Percentiles rank a stretch among this genome's conserved stretches.
phyloP scores from a whole-genome alignment of 345 rosid genomes.

The Atalantia buxifolia region DNA sequence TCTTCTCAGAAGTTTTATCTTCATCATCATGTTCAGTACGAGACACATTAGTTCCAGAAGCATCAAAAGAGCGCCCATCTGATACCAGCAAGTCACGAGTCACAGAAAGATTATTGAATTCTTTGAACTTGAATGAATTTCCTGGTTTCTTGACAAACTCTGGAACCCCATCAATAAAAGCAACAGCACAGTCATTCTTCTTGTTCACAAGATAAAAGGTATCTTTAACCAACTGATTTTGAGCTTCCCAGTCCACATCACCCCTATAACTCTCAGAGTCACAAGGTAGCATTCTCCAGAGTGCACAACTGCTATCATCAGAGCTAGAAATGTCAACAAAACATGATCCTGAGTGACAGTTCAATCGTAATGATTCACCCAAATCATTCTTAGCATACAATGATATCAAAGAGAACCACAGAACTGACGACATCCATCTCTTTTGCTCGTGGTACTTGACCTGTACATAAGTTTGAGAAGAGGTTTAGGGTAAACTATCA shows the following conservation, averaged over 20 bases:
- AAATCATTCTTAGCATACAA: conserved; percentile 60
- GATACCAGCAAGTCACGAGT: conserved; percentile 25
- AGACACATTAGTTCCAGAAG: conserved; percentile 22
- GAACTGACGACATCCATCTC: conserved; percentile 64
- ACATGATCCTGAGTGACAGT: conserved; percentile 58
- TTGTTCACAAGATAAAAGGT: conserved; percentile 76
- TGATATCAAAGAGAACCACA: conserved; percentile 88
- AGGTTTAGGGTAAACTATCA: background rate
- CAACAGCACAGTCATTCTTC: conserved; percentile 78
- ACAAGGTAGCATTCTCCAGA: conserved; percentile 55
- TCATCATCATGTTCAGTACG: conserved; percentile 29
- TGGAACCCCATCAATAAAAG: conserved; percentile 70
- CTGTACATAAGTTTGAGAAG: conserved; percentile 37
- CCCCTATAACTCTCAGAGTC: conserved; percentile 51
- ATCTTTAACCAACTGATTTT: conserved; percentile 50
- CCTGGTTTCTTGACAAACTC: conserved; percentile 90
- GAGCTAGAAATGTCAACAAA: conserved; percentile 66
- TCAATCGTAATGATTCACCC: conserved; percentile 72
- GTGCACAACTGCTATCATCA: conserved; percentile 51
- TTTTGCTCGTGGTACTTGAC: conserved; percentile 64
- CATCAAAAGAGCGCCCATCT: conserved; percentile 24
- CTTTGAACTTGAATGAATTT: conserved; percentile 86
- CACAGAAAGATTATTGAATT: conserved; percentile 40
- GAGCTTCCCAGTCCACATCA: conserved; percentile 63
- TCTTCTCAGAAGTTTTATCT: conserved; percentile 34